Conservation (phyloP, 306 rosid species). For the Ormosia emarginata region DNA sequence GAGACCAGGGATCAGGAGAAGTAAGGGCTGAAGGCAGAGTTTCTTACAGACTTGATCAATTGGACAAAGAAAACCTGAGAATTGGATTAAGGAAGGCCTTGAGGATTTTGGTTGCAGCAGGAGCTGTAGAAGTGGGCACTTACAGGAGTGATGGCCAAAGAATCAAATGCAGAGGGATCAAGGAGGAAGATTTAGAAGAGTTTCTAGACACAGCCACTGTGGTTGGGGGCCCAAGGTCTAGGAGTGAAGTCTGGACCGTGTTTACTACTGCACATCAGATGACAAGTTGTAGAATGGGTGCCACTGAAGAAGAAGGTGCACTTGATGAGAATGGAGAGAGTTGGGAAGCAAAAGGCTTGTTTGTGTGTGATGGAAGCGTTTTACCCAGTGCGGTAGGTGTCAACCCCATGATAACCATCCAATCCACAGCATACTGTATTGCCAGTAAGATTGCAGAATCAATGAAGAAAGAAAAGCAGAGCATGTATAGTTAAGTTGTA, state of each 20-base stretch:
- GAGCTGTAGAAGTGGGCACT: conserved; percentile 95
- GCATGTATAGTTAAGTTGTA: background rate
- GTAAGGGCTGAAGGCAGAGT: conserved; percentile 51
- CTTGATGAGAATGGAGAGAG: conserved; percentile 80
- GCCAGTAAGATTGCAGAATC: conserved; percentile 66
- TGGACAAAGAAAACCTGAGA: conserved; percentile 64
- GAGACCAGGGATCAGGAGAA: conserved; percentile 84
- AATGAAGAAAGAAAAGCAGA: conserved; percentile 21
- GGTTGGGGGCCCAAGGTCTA: conserved; percentile 62
- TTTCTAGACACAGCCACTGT: conserved; percentile 57
- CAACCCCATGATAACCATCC: conserved; percentile 92
- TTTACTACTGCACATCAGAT: conserved; percentile 77
- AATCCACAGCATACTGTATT: conserved; percentile 84
- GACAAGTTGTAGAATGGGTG: conserved; percentile 80
- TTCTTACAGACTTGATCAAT: conserved; percentile 44
- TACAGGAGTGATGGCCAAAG: conserved; percentile 87
- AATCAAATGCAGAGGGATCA: conserved; percentile 56
- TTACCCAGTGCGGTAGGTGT: conserved; percentile 84
- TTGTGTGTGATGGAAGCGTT: conserved; percentile 86
- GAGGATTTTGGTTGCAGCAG: conserved; percentile 81
- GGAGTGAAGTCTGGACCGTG: conserved; percentile 55
- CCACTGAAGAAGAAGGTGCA: conserved; percentile 63
- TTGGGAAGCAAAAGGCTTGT: conserved; percentile 89
- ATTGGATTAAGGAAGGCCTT: conserved; percentile 63
- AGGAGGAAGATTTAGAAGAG: conserved; percentile 63